These are phyloP conservation scores for Sporothrix curviconia DNA, from an alignment of 2,329 filamentous ascomycete genomes.

Conservation along the genomic window DNA sequence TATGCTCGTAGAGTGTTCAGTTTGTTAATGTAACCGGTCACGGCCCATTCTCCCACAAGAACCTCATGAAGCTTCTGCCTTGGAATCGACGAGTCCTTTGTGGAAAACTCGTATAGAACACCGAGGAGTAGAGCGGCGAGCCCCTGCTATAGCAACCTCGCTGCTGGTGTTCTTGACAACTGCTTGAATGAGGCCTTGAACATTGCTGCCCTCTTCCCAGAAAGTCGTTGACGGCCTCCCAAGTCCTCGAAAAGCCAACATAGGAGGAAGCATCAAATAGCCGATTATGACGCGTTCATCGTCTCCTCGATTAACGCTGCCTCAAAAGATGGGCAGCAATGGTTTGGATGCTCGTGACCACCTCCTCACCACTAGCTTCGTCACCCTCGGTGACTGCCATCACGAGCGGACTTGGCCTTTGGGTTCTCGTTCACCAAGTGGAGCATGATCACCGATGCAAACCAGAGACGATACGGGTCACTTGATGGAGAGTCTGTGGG, in stretches of 20 bases:
- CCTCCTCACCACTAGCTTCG: constrained; percentile 82
- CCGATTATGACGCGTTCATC: constrained; percentile 76
- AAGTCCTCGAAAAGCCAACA: constrained; percentile 91
- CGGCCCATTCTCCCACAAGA: constrained; percentile 68
- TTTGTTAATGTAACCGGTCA: constrained; percentile 79
- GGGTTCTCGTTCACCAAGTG: constrained; percentile 77
- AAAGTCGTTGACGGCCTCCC: constrained; percentile 86
- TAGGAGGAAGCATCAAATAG: constrained; percentile 81
- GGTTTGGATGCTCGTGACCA: constrained; percentile 87
- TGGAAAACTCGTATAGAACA: constrained; percentile 92
- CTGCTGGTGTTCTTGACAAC: constrained; percentile 56
- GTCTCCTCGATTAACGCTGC: constrained; percentile 65
- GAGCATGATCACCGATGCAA: constrained; percentile 79
- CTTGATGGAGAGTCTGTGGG: constrained; percentile 52
- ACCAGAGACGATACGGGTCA: constrained; percentile 86
- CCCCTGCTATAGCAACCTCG: constrained; percentile 66
- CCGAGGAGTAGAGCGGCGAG: constrained; percentile 80
- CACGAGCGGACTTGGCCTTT: constrained; percentile 69
- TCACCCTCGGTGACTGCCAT: constrained; percentile 86
- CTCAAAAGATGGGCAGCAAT: constrained; percentile 80
- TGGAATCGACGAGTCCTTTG: constrained; percentile 88
- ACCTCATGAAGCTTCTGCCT: constrained; percentile 74
- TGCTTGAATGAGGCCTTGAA: constrained; percentile 77
- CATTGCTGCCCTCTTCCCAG: constrained; percentile 83
- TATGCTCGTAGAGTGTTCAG: constrained; percentile 71